phyloP scores from a whole-genome alignment of 2,329 filamentous ascomycete genomes.

The Akanthomyces muscarius region DNA sequence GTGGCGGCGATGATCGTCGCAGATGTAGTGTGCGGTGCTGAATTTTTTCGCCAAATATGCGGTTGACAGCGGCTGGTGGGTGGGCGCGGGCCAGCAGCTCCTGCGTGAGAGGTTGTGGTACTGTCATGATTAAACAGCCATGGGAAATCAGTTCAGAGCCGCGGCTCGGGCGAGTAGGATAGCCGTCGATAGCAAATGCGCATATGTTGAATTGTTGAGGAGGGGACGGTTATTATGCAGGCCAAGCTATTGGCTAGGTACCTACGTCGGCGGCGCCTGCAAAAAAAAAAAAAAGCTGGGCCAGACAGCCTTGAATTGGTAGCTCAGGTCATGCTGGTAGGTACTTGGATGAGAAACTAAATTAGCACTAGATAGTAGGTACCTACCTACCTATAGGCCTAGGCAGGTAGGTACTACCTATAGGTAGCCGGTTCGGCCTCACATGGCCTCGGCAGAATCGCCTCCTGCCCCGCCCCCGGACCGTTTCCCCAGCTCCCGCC shows the following conservation, averaged over 20 bases:
- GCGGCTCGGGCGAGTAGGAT: neutral
- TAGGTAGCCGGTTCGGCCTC: slow-evolving; percentile 9
- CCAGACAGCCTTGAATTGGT: neutral
- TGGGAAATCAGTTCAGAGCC: neutral
- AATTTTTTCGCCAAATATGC: slow-evolving; percentile 78
- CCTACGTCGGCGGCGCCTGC: neutral
- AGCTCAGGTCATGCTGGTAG: too few species aligned
- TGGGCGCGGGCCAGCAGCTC: slow-evolving; percentile 74
- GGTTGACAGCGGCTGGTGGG: slow-evolving; percentile 63
- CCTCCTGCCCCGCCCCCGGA: slow-evolving; percentile 15
- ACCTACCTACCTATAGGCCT: too few species aligned
- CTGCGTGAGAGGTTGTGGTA: slow-evolving; percentile 46
- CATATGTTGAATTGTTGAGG: slow-evolving; percentile 14
- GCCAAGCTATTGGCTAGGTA: neutral
- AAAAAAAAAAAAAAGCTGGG: slow-evolving; percentile 5
- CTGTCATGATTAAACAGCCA: neutral
- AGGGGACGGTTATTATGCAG: neutral
- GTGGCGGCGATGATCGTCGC: slow-evolving; percentile 66
- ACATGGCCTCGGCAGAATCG: slow-evolving; percentile 18
- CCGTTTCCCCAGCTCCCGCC: slow-evolving; percentile 7
- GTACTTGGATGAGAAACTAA: too few species aligned
- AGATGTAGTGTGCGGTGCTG: slow-evolving; percentile 77
- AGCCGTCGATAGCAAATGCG: neutral
- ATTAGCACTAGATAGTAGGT: too few species aligned
- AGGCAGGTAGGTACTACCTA: too few species aligned